These are phyloP conservation scores for Bidens hawaiensis DNA, from an alignment of 140 eudicot species.

Conservation along the genomic window DNA sequence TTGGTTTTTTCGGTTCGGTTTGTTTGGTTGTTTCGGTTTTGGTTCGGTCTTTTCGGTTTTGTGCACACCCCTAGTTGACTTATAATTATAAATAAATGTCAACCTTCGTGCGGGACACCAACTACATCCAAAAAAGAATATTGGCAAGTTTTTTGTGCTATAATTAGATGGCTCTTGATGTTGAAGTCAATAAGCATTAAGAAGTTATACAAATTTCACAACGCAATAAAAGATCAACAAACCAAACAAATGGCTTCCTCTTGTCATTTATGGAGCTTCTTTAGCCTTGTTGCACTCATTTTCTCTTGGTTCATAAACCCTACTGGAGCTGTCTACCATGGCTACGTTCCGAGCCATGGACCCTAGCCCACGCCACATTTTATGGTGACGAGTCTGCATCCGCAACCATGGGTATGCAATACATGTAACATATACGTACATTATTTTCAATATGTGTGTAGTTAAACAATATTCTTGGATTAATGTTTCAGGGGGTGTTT, in stretches of 20 bases:
- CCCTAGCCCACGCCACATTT: constrained; percentile 66
- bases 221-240: neutral
- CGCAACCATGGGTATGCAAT: constrained; percentile 68
- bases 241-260: constrained; percentile 34
- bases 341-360: constrained; percentile 52
- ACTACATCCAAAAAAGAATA: neutral
- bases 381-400: constrained; percentile 79
- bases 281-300: constrained; percentile 20
- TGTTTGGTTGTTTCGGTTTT: no score
- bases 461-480: neutral
- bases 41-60: no score
- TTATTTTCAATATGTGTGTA: neutral
- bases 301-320: constrained; percentile 17
- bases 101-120: constrained; percentile 45
- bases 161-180: constrained; percentile 22
- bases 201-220: neutral
- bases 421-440: neutral
- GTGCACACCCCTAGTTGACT: no score
- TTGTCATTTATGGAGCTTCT: constrained; percentile 22
- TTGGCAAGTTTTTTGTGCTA: constrained; percentile 21
- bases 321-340: constrained; percentile 17
- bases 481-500: constrained; percentile 60
- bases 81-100: neutral
- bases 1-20: no score
- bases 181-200: constrained; percentile 23